Evolutionary conservation across 352 stramenopile genomes (phyloP), one percentile per base, ranked within the genome.

Genomic region (Pythium rishiriense): DNA sequence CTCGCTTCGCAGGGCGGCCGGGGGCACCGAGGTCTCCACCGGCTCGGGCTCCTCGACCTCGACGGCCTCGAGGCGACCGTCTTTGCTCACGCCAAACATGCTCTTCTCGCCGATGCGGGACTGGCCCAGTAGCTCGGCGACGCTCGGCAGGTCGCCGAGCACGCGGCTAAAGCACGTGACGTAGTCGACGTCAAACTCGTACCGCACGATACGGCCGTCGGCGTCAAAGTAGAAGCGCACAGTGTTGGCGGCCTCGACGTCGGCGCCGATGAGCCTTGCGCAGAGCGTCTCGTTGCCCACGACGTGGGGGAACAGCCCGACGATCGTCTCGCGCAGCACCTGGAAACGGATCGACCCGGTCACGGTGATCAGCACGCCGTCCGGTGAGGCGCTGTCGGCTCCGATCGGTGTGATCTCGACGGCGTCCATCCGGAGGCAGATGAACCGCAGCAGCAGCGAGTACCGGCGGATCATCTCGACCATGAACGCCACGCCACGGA

Each of bases 321-420:
- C 62, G 46, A 85, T 78, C 22, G 77, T 83, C 42, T 74, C 76
- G 21, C 68, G 54, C 10, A 86, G 58, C 33, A 86, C 75, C 58
- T 83, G 73, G 45, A 86, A 81, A 29, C 58, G 63, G 45, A 79
- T 62, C 41, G 54, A 62, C 6, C 69, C 72, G 12, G 51, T 70
- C 41, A 74, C 70, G 4, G 48, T 60, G 26, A 85, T 71, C 4
- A 81, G 26, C 46, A 85, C 74, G 8, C 56, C 42, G 41, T 46
- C 39, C n/a, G n/a, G n/a, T n/a, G n/a, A n/a, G 39, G n/a, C 39
- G 22, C 41, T 41, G 53, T 80, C 47, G 55, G 78, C 72, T 19
- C 25, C 50, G 0, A 51, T 59, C 39, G 61, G 24, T 4, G 81
- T 46, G 11, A 83, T 78, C 12, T 81, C 64, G 51, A 72, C 77